Evolutionary conservation across 2,329 filamentous ascomycete species (phyloP).

Genomic region (Calonectria henricotiae): DNA sequence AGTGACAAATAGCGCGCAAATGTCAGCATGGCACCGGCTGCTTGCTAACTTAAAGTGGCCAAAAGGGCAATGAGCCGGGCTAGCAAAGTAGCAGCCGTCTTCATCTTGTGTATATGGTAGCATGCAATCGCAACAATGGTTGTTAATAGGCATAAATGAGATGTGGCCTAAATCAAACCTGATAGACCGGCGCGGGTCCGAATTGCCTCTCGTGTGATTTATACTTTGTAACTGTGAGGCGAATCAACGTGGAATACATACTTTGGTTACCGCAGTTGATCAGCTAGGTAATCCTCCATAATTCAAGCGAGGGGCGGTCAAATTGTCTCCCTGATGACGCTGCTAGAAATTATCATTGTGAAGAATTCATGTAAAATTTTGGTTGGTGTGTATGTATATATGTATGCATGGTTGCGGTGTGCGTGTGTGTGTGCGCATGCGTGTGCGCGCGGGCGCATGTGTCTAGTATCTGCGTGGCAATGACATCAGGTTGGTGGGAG

Average conservation of each 20-base stretch:
- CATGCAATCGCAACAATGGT: conserved; percentile 6
- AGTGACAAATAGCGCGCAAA: conserved; percentile 45
- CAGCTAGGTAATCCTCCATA: conserved; percentile 4
- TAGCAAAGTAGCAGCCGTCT: conserved; percentile 7
- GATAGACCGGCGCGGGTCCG: not conserved
- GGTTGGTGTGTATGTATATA: conserved; percentile 3
- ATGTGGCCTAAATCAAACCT: not conserved
- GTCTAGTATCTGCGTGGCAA: conserved; percentile 24
- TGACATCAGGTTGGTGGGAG: conserved; percentile 17
- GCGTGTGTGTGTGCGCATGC: not conserved
- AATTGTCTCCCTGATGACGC: not conserved
- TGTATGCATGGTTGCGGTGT: conserved; percentile 1
- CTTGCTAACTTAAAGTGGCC: conserved; percentile 19
- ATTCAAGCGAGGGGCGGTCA: conserved; percentile 25
- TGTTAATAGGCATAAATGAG: not conserved
- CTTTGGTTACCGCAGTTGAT: not conserved
- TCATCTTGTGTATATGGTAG: conserved; percentile 25
- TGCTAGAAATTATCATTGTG: not conserved
- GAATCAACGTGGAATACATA: not conserved
- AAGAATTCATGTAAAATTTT: conserved; percentile 19
- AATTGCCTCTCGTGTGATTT: conserved; percentile 13
- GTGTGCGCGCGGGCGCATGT: not conserved
- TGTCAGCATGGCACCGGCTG: conserved; percentile 37
- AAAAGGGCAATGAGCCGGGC: conserved; percentile 18
- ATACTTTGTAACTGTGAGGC: conserved; percentile 21